phyloP scores from a whole-genome alignment of 108 stramenopile genomes.

The Nannochloropsis oceanica region DNA sequence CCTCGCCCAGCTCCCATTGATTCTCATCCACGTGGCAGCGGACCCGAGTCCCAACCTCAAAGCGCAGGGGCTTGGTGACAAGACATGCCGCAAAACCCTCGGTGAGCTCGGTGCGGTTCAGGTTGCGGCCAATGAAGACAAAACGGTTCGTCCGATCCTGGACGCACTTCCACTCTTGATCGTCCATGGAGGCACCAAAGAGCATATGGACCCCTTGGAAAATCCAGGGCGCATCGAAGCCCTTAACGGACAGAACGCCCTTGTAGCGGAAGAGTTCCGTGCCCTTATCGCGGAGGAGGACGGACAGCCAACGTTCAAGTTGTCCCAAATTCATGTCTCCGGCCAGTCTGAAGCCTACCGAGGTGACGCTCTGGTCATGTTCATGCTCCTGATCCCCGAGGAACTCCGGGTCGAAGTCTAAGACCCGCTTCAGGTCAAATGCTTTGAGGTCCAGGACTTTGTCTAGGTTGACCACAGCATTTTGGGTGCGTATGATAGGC shows the following conservation, averaged over 20 bases:
- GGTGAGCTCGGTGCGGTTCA: constrained; percentile 39
- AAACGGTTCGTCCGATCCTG: constrained; percentile 55
- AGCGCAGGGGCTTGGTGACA: constrained; percentile 1
- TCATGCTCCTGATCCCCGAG: constrained; percentile 33
- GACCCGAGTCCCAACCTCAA: not conserved
- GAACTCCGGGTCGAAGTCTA: constrained; percentile 22
- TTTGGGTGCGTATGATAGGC: constrained; percentile 48
- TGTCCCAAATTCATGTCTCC: constrained; percentile 1
- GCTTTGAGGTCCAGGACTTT: constrained; percentile 63
- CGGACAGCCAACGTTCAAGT: constrained; percentile 19
- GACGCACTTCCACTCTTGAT: not conserved
- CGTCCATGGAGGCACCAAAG: constrained; percentile 36
- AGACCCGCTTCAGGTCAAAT: constrained; percentile 55
- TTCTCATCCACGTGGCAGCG: not conserved
- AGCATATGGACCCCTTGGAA: constrained; percentile 71
- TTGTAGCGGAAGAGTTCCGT: constrained; percentile 71
- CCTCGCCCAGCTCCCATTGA: not conserved
- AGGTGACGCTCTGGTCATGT: not conserved
- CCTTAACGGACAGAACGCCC: constrained; percentile 61
- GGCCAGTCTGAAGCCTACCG: not conserved
- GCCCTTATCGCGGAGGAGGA: constrained; percentile 9
- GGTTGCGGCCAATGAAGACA: constrained; percentile 63
- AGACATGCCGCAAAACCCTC: constrained; percentile 48
- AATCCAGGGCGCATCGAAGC: constrained; percentile 59
- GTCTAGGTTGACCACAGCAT: constrained; percentile 50